A percentile compares a stretch with the other conserved stretches of the same genome.
Evolutionary conservation across 176 grass and related monocot species (phyloP).

Genomic region (bread wheat (Triticum aestivum)): DNA sequence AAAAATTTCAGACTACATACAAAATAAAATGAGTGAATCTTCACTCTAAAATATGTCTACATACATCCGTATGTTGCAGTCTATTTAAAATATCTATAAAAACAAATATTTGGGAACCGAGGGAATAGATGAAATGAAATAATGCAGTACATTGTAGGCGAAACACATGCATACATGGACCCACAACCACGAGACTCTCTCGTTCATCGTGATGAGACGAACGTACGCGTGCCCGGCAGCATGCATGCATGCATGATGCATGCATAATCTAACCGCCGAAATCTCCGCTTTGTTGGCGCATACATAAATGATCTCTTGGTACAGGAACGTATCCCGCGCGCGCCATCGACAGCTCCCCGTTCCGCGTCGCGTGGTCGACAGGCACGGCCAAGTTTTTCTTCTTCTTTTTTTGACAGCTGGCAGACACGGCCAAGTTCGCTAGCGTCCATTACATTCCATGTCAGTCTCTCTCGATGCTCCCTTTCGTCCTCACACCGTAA

Average conservation of each 20-base stretch:
- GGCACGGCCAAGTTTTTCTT: not conserved
- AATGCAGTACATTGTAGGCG: not conserved
- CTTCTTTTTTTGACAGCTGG: too few relatives aligned
- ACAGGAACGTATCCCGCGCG: not conserved
- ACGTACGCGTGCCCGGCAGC: not conserved
- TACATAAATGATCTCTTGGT: constrained; percentile 6
- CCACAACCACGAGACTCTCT: not conserved
- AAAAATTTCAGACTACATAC: too few relatives aligned
- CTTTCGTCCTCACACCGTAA: not conserved
- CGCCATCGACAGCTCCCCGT: not conserved
- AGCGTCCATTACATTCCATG: not conserved
- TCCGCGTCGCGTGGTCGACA: not conserved
- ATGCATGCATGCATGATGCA: not conserved
- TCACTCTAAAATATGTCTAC: too few relatives aligned
- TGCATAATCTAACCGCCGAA: not conserved
- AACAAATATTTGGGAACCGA: too few relatives aligned
- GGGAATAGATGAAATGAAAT: too few relatives aligned
- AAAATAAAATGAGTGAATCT: too few relatives aligned
- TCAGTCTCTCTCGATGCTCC: not conserved
- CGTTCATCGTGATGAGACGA: not conserved
- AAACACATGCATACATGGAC: not conserved
- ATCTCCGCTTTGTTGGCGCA: not conserved
- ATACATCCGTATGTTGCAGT: too few relatives aligned
- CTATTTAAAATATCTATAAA: too few relatives aligned
- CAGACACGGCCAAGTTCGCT: not conserved